A percentile compares a stretch with the other conserved stretches of the same genome.
Evolutionary conservation across 805 yeast species (phyloP).

Genomic region (Schwanniomyces pseudopolymorphus): DNA sequence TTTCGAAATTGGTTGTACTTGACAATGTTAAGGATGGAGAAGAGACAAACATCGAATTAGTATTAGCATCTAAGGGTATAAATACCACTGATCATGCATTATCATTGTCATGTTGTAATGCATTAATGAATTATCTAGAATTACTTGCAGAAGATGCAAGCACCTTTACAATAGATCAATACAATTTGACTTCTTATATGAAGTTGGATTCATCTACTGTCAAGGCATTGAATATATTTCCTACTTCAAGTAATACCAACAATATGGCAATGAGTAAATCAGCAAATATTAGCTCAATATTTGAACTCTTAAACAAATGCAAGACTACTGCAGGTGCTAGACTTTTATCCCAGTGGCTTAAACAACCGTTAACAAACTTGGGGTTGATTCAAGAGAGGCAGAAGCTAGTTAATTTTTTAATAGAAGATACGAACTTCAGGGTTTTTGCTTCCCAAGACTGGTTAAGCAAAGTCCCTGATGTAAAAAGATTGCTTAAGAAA

Average conservation of each 20-base stretch:
- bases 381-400: constrained; percentile 67
- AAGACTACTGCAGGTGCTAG: constrained; percentile 88
- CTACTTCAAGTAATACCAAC: constrained; percentile 34
- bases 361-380: constrained; percentile 82
- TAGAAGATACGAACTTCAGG: constrained; percentile 69
- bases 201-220: constrained; percentile 89
- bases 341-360: constrained; percentile 88
- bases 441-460: constrained; percentile 65
- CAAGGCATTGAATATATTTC: constrained; percentile 83
- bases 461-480: constrained; percentile 76
- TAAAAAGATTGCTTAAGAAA: constrained; percentile 72
- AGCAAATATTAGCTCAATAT: constrained; percentile 52
- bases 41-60: constrained; percentile 34
- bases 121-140: constrained; percentile 67
- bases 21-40: constrained; percentile 26
- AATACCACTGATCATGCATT: constrained; percentile 42
- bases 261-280: constrained; percentile 20
- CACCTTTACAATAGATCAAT: constrained; percentile 56
- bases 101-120: constrained; percentile 65
- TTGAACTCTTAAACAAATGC: constrained; percentile 84
- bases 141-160: constrained; percentile 60
- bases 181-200: constrained; percentile 79
- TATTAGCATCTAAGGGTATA: constrained; percentile 56
- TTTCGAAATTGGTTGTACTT: constrained; percentile 60
- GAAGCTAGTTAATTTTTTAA: constrained; percentile 65